Evolutionary conservation across 2,329 filamentous ascomycete species (phyloP).

Genomic region (Aureobasidium uvarum): DNA sequence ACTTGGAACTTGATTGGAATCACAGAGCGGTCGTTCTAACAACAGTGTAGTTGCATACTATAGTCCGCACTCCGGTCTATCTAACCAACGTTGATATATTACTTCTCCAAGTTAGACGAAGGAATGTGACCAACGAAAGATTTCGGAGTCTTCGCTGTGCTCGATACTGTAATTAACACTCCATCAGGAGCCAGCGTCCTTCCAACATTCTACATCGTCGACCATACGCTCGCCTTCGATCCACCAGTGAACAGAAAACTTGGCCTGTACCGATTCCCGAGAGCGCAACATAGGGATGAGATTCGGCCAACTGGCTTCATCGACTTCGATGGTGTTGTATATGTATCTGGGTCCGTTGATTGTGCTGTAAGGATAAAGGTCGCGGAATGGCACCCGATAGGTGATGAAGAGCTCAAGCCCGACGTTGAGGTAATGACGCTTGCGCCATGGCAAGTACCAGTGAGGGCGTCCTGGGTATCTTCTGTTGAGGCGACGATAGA

Average conservation of each 20-base stretch:
- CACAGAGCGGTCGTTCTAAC: not conserved
- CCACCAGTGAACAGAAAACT: conserved; percentile 17
- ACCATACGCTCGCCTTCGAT: not conserved
- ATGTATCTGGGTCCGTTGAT: no score
- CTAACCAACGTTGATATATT: not conserved
- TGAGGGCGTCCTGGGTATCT: not conserved
- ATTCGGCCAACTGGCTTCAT: conserved; percentile 8
- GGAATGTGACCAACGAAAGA: not conserved
- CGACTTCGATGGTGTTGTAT: conserved; percentile 3
- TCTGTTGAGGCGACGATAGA: conserved; percentile 1
- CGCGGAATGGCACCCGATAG: no score
- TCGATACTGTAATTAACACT: not conserved
- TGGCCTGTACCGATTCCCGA: no score
- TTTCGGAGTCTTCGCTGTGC: not conserved
- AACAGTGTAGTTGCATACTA: not conserved
- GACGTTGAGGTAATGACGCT: not conserved
- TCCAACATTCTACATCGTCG: not conserved
- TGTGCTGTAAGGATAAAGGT: no score
- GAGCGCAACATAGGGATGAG: no score
- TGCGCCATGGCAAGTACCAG: conserved; percentile 14
- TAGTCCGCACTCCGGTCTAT: not conserved
- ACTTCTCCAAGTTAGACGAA: not conserved
- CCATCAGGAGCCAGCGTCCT: not conserved
- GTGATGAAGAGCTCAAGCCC: conserved; percentile 5
- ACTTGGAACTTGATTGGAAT: not conserved